phyloP scores from a whole-genome alignment of 371 early-diverging fungal genomes.

The Syncephalis plumigaleata region DNA sequence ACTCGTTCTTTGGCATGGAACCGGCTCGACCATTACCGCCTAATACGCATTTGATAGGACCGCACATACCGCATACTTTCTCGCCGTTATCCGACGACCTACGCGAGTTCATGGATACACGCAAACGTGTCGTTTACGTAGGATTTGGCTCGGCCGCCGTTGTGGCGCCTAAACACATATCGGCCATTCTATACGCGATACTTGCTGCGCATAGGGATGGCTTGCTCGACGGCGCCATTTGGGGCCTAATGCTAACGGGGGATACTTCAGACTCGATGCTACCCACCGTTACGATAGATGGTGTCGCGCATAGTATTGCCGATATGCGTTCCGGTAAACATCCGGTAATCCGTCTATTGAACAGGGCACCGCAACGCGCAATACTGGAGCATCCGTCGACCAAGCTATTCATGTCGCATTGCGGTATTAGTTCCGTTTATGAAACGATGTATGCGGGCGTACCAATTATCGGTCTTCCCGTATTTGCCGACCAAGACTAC shows the following conservation, averaged over 20 bases:
- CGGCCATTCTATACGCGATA: neutral
- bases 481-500: constrained; percentile 2
- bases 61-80: neutral
- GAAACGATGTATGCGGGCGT: neutral
- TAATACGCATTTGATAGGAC: constrained; percentile 1
- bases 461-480: constrained; percentile 1
- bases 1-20: no score
- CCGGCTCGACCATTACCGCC: neutral
- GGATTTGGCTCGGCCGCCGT: neutral
- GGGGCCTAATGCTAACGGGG: constrained; percentile 1
- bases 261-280: neutral
- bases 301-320: neutral
- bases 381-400: constrained; percentile 4
- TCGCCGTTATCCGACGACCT: neutral
- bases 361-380: constrained; percentile 1
- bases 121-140: neutral
- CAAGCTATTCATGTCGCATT: constrained; percentile 5
- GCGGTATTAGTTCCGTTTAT: constrained; percentile 1
- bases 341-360: neutral
- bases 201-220: neutral
- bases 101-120: neutral
- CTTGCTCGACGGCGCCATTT: constrained; percentile 2
- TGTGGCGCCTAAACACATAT: neutral
- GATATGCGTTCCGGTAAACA: neutral
- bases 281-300: neutral